A percentile compares a stretch with the other conserved stretches of the same genome.
phyloP scores from a whole-genome alignment of 257 asterid species.

The Penstemon eatonii region DNA sequence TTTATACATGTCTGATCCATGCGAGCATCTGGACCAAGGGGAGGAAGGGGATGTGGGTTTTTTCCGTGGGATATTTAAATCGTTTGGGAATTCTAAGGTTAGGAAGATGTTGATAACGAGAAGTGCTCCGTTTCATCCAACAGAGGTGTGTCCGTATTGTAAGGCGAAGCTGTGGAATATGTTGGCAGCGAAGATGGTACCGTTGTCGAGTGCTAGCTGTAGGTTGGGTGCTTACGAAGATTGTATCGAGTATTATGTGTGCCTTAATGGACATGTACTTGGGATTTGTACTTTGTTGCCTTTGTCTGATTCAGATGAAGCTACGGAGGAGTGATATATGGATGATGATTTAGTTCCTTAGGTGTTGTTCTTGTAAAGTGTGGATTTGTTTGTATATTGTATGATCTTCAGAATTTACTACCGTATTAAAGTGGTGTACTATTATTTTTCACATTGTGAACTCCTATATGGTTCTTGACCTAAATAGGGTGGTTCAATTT shows the following conservation, averaged over 20 bases:
- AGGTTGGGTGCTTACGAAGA: slow-evolving; percentile 94
- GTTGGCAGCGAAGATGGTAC: slow-evolving; percentile 83
- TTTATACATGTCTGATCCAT: slow-evolving; percentile 88
- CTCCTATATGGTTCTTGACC: no score
- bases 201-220: slow-evolving; percentile 81
- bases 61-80: slow-evolving; percentile 86
- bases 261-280: slow-evolving; percentile 90
- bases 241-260: slow-evolving; percentile 82
- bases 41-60: slow-evolving; percentile 95
- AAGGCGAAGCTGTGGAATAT: slow-evolving; percentile 95
- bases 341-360: slow-evolving; percentile 4
- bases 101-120: slow-evolving; percentile 71
- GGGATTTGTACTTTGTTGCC: slow-evolving; percentile 92
- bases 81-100: slow-evolving; percentile 71
- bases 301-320: slow-evolving; percentile 88
- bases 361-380: slow-evolving; percentile 23
- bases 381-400: slow-evolving; percentile 29
- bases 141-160: slow-evolving; percentile 88
- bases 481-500: no score
- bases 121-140: slow-evolving; percentile 71
- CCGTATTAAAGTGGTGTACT: no score
- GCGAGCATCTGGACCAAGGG: slow-evolving; percentile 97
- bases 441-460: no score
- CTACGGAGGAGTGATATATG: slow-evolving; percentile 56
- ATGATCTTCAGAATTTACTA: not conserved